Evolutionary conservation across 306 rosid species (phyloP).

Genomic region (Casuarina cunninghamiana): DNA sequence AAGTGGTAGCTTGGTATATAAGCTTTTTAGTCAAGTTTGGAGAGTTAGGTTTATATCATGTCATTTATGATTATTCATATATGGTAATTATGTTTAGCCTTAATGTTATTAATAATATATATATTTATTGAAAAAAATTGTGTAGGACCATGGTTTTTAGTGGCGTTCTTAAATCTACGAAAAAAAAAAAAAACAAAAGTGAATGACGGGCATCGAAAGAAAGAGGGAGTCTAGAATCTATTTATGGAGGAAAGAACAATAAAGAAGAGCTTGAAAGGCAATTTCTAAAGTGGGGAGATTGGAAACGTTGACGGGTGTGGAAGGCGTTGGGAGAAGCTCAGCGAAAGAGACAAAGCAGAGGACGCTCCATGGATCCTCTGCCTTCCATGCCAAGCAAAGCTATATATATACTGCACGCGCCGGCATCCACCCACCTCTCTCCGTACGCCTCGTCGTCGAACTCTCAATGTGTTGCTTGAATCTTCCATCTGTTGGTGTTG

Average conservation of each 20-base stretch:
- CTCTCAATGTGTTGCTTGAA: background rate
- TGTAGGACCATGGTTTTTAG: no score
- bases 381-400: slow-evolving; percentile 23
- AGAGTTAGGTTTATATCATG: no score
- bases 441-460: background rate
- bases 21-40: no score
- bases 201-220: background rate
- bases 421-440: background rate
- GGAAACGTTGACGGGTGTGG: background rate
- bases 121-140: no score
- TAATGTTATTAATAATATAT: no score
- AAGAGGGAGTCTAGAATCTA: no score
- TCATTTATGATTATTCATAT: no score
- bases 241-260: background rate
- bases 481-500: background rate
- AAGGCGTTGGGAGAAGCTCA: background rate
- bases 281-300: background rate
- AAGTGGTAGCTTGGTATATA: no score
- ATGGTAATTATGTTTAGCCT: no score
- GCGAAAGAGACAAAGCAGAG: background rate
- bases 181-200: no score
- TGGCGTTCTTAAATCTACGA: no score
- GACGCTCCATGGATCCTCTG: background rate
- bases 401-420: background rate
- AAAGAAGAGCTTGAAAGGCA: background rate